Conservation (phyloP, 108 stramenopile species). For the Fragilaria radians region DNA sequence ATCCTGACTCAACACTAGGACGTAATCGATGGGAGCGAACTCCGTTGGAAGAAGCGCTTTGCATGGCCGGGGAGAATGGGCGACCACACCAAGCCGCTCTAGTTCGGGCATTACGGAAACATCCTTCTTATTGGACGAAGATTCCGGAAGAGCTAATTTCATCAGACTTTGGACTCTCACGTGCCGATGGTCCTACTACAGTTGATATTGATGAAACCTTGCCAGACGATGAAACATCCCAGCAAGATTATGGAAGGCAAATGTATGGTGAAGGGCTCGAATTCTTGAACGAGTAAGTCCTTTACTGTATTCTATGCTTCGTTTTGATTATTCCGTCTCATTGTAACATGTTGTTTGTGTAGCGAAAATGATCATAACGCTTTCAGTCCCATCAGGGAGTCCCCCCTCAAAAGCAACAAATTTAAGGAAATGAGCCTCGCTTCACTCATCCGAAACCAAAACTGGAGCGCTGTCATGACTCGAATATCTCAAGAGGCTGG, state of each 20-base stretch:
- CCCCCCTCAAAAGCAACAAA: no score
- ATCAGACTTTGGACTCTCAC: slow-evolving; percentile 24
- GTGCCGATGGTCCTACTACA: slow-evolving; percentile 2
- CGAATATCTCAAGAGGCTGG: slow-evolving; percentile 53
- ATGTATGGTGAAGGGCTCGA: background rate
- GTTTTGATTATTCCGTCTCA: no score
- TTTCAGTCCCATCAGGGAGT: no score
- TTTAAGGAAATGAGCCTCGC: slow-evolving; percentile 42
- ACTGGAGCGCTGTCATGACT: slow-evolving; percentile 58
- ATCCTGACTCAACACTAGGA: slow-evolving; percentile 84
- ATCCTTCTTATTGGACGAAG: slow-evolving; percentile 78
- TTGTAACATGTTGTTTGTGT: no score
- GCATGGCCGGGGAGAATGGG: slow-evolving; percentile 88
- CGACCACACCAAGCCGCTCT: slow-evolving; percentile 72
- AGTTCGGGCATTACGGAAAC: slow-evolving; percentile 72
- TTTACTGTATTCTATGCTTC: no score
- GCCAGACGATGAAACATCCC: slow-evolving; percentile 19
- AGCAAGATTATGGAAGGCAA: slow-evolving; percentile 4
- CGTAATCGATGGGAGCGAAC: slow-evolving; percentile 85
- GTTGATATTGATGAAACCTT: slow-evolving; percentile 45
- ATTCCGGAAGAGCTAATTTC: slow-evolving; percentile 36
- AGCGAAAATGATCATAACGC: no score
- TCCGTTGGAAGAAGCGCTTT: slow-evolving; percentile 82
- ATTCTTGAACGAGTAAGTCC: no score
- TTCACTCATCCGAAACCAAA: slow-evolving; percentile 48